phyloP scores from a whole-genome alignment of 257 asterid species.

The Jacaranda copaia region DNA sequence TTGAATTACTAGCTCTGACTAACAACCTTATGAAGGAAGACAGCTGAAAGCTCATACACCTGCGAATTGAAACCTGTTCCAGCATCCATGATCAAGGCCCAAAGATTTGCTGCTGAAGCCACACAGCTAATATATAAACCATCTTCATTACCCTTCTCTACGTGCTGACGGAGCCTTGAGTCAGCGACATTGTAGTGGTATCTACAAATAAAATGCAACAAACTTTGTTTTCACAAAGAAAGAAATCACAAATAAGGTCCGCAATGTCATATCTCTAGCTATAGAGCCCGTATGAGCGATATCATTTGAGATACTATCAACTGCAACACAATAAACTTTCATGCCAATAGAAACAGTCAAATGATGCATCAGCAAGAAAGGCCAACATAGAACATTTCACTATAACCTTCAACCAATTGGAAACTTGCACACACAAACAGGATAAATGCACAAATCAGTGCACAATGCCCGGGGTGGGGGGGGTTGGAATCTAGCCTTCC shows the following conservation, averaged over 20 bases:
- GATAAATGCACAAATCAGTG: background rate
- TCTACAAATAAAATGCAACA: conserved; percentile 46
- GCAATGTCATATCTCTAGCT: background rate
- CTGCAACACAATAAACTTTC: conserved; percentile 1
- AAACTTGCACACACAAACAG: background rate
- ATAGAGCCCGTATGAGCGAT: background rate
- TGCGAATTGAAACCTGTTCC: conserved; percentile 90
- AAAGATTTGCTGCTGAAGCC: conserved; percentile 88
- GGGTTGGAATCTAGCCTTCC: background rate
- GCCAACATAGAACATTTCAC: background rate
- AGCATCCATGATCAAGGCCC: conserved; percentile 99
- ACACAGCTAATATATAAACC: conserved; percentile 92
- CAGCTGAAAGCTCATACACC: conserved; percentile 92
- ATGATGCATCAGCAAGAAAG: background rate
- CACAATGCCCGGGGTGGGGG: background rate
- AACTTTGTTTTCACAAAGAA: conserved; percentile 10
- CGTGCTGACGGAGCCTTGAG: conserved; percentile 78
- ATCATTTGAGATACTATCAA: conserved; percentile 12
- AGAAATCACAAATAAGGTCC: conserved; percentile 22
- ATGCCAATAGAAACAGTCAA: background rate
- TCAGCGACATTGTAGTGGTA: conserved; percentile 89
- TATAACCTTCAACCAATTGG: too few species aligned
- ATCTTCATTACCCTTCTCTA: conserved; percentile 95
- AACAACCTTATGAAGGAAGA: conserved; percentile 89
- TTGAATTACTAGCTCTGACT: conserved; percentile 5